These are phyloP conservation scores for Aspergillus leporis DNA, from an alignment of 495 filamentous ascomycete genomes.

Conservation along the genomic window DNA sequence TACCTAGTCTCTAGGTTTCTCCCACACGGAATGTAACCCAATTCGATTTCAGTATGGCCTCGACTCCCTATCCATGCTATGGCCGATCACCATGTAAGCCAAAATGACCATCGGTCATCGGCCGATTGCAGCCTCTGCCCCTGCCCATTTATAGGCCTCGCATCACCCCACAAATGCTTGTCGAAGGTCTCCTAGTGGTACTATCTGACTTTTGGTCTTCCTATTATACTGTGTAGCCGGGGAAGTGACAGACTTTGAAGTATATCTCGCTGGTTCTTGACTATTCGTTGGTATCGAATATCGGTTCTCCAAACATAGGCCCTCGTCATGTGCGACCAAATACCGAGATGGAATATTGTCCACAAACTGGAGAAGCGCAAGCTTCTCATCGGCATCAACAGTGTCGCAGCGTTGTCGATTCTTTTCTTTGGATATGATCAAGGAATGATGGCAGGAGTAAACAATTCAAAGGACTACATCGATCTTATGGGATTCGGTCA, in stretches of 20 bases:
- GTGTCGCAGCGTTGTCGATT: slow-evolving; percentile 60
- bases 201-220: background rate
- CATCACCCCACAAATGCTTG: slow-evolving; percentile 4
- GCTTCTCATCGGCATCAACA: slow-evolving; percentile 66
- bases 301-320: background rate
- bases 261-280: background rate
- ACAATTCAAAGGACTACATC: slow-evolving; percentile 64
- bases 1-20: background rate
- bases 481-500: slow-evolving; percentile 67
- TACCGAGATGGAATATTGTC: slow-evolving; percentile 58
- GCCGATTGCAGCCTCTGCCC: background rate
- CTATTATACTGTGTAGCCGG: background rate
- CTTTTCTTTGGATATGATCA: slow-evolving; percentile 68
- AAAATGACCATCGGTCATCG: background rate
- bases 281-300: background rate
- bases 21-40: slow-evolving; percentile 27
- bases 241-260: background rate
- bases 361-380: slow-evolving; percentile 61
- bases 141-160: slow-evolving; percentile 3
- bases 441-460: slow-evolving; percentile 77
- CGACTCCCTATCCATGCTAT: background rate
- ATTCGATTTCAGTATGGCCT: slow-evolving; percentile 13
- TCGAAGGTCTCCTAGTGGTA: background rate
- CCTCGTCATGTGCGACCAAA: slow-evolving; percentile 44
- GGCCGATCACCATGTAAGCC: slow-evolving; percentile 8